Evolutionary conservation across 1,284 basidiomycete species (phyloP).

Genomic region (Austroboletus niveus): DNA sequence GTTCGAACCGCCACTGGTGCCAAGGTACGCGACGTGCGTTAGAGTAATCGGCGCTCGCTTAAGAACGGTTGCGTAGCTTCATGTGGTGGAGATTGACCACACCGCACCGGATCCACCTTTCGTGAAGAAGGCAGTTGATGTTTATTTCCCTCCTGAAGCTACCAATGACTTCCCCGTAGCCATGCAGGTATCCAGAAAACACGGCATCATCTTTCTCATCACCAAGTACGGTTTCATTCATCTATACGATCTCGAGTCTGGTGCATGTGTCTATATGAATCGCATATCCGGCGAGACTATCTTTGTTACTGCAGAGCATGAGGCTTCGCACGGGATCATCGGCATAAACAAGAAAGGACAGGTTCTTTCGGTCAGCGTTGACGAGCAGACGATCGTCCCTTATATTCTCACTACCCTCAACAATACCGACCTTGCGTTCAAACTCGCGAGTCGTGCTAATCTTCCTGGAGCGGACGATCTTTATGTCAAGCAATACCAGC

Average conservation of each 20-base stretch:
- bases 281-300: conserved; percentile 99
- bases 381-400: conserved; percentile 94
- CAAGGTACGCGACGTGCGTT: conserved; percentile 64
- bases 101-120: conserved; percentile 94
- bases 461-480: conserved; percentile 97
- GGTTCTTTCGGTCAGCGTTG: conserved; percentile 95
- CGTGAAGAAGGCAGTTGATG: conserved; percentile 97
- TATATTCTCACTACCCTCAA: conserved; percentile 94
- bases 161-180: conserved; percentile 99
- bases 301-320: conserved; percentile 97
- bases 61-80: conserved; percentile 59
- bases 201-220: conserved; percentile 96
- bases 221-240: conserved; percentile 99
- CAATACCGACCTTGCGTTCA: conserved; percentile 98
- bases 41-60: conserved; percentile 13
- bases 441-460: conserved; percentile 95
- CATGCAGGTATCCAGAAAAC: conserved; percentile 98
- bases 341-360: conserved; percentile 99
- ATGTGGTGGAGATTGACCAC: conserved; percentile 99
- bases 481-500: conserved; percentile 94
- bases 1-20: conserved; percentile 95
- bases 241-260: conserved; percentile 98
- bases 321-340: conserved; percentile 92
- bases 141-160: conserved; percentile 99
- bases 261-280: conserved; percentile 99